Evolutionary conservation across 306 rosid genomes (phyloP).

Genomic region (Rosa rugosa): DNA sequence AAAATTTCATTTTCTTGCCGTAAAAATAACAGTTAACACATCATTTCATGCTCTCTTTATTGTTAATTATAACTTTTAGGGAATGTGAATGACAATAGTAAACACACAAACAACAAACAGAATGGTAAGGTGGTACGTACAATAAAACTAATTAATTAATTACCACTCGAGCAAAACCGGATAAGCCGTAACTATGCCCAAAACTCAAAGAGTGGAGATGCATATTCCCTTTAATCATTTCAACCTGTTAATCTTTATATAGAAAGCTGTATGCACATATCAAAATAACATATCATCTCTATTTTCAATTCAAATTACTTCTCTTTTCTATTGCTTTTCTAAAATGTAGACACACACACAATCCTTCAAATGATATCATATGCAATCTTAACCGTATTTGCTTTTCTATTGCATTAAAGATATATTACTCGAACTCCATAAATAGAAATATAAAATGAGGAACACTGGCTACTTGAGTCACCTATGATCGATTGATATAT

Average conservation of each 20-base stretch:
- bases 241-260: neutral
- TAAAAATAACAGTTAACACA: neutral
- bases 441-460: neutral
- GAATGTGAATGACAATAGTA: neutral
- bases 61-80: neutral
- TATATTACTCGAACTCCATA: neutral
- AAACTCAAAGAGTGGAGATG: neutral
- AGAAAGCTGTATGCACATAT: neutral
- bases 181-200: neutral
- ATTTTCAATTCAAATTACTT: neutral
- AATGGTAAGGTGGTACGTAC: neutral
- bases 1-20: neutral
- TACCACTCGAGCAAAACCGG: neutral
- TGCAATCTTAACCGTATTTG: neutral
- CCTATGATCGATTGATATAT: neutral
- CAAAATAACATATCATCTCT: neutral
- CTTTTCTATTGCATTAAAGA: neutral
- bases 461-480: neutral
- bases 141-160: neutral
- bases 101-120: neutral
- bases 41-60: neutral
- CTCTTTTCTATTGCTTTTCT: neutral
- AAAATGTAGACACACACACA: neutral
- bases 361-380: slow-evolving; percentile 4
- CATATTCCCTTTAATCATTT: neutral